Evolutionary conservation across 2,329 filamentous ascomycete species (phyloP), one percentile per base, ranked within the genome.

Genomic region (Xylariaceae sp.): DNA sequence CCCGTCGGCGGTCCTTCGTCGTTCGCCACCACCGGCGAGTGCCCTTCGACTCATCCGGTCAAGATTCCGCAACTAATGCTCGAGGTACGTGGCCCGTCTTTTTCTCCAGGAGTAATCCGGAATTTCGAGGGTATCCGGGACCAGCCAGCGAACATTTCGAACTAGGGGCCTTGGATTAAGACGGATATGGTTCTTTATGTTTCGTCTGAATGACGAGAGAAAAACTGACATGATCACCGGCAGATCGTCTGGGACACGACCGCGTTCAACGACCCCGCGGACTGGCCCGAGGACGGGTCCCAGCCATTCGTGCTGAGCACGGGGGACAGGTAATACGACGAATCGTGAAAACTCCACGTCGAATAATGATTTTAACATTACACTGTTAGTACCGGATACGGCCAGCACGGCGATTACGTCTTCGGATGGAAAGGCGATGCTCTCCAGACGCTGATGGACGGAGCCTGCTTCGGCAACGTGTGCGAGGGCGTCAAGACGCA

Each of bases 1-100:
- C 81, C 81, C 2, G 66, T 56, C 50, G 67, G 14, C 16, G 67
- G 66, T n/a, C 59, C 59, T 20, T 62, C 59, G 2, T 59, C 59
- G 12, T 62, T 62, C 20, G 59, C 59, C 20, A 57, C 59, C 2
- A 70, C 65, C 14, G 72, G 69, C 12, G 66, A 74, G 32, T 85
- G 81, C 63, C 81, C 81, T 7, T 63, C 65, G 10, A 73, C 73
- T 1, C 80, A 83, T 62, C 82, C 82, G 0, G 76, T 79, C 10
- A 82, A 81, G 56, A 72, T 85, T 7, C 76, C 84, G 19, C 84
- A 83, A 21, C 74, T 88, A 55, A 86, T 88, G 74, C 83, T 77
- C 63, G 84, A 87, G 71, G 79, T 84, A 57, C 5, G 56, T 50
- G 6, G 7, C 37, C 16, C 2, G 16, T 19, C 40, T 26, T 29